Evolutionary conservation across 2,329 filamentous ascomycete species (phyloP), one percentile per base, ranked within the genome.

Genomic region (Botryotinia convoluta): DNA sequence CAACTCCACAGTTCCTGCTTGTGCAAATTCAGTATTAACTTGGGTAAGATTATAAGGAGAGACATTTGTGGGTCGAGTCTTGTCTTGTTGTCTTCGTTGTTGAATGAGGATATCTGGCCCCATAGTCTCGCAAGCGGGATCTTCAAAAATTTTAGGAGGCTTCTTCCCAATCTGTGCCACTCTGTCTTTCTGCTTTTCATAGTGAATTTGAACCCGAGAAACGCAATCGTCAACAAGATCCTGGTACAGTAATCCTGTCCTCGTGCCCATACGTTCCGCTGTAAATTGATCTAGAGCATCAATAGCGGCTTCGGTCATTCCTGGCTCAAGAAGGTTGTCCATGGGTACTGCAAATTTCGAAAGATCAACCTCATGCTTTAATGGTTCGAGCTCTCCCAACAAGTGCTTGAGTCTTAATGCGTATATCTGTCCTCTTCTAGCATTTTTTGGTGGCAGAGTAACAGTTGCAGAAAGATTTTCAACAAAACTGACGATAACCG

Each of bases 221-320:
- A 86, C 62, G 69, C 81, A 83, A 1, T 84, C 81, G 0, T 84
- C 79, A 4, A 86, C 76, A 10, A 85, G 69, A 62, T 85, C 83
- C 62, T 84, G 79, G 74, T 86, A 87, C 0, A 86, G 76, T 60
- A 82, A 82, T 1, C 82, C 83, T 22, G 87, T 74, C n/a, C 80
- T 83, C 0, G 81, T 79, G 2, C 84, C 84, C 0, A 81, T 75
- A 39, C 83, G 83, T 0, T 83, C 78, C 1, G 79, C 51, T 4
- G 87, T 72, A 63, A 84, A 84, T 16, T 76, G 35, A 51, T 85
- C 81, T 0, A 87, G 78, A 0, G 76, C 37, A 67, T 48, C 59
- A 26, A 75, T 67, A 35, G 84, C 83, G 0, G 74, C 74, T 3
- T 79, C 74, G 0, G 83, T 79, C 79, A 84, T 81, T 0, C 81